Percentiles rank a stretch among this genome's conserved stretches.
Conservation (phyloP, 148 eudicot species). For the Rhododendron molle region DNA sequence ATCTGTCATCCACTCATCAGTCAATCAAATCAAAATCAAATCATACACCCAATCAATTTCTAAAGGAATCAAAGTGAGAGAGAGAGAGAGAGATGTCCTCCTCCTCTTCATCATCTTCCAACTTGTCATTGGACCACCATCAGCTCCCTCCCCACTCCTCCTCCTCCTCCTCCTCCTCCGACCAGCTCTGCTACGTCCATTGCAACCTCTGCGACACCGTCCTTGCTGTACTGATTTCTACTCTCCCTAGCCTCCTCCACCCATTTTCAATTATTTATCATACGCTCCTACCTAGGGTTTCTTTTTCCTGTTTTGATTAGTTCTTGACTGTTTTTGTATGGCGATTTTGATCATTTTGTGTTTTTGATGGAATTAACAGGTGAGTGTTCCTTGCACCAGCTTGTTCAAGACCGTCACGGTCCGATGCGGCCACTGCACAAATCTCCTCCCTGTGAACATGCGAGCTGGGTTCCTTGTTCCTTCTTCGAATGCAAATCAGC, state of each 20-base stretch:
- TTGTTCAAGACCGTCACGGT: slow-evolving; percentile 89
- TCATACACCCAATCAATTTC: slow-evolving; percentile 5
- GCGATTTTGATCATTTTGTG: background rate
- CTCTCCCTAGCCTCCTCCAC: background rate
- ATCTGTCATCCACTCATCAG: slow-evolving; percentile 31
- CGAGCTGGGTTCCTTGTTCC: slow-evolving; percentile 49
- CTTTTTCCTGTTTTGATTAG: background rate
- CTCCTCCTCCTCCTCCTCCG: slow-evolving; percentile 31
- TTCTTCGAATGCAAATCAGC: slow-evolving; percentile 33
- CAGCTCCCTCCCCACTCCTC: slow-evolving; percentile 17
- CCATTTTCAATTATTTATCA: background rate
- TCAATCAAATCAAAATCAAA: slow-evolving; percentile 18
- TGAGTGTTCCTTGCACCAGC: slow-evolving; percentile 88
- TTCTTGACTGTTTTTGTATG: background rate
- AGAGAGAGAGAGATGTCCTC: slow-evolving; percentile 28
- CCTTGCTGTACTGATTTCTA: slow-evolving; percentile 53
- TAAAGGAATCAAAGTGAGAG: background rate
- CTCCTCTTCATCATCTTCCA: slow-evolving; percentile 62
- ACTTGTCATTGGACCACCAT: slow-evolving; percentile 60
- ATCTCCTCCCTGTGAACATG: slow-evolving; percentile 67
- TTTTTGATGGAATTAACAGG: slow-evolving; percentile 32
- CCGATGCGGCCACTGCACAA: slow-evolving; percentile 85
- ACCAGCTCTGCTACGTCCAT: slow-evolving; percentile 85
- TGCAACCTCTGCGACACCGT: slow-evolving; percentile 78
- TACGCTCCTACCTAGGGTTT: background rate